Conservation (phyloP, 2,329 filamentous ascomycete genomes). For the Nemania diffusa region DNA sequence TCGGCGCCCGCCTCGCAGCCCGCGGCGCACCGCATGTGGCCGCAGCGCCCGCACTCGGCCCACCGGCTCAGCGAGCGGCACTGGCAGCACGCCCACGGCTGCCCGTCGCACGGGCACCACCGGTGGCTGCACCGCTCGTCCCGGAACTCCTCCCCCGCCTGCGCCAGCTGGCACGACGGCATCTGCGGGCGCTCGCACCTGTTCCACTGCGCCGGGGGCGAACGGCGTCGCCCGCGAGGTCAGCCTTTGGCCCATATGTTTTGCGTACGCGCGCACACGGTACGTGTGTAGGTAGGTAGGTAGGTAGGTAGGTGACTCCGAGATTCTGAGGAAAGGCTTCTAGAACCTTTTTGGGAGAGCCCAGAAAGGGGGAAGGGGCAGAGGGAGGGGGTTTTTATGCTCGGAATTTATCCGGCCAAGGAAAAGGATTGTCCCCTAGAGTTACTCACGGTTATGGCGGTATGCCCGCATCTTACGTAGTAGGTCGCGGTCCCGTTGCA, state of each 20-base stretch:
- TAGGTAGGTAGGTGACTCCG: too few species aligned
- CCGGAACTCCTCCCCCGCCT: background rate
- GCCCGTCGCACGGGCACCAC: background rate
- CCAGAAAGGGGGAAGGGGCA: too few species aligned
- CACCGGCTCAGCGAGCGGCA: background rate
- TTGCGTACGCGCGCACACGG: too few species aligned
- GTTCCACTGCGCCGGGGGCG: too few species aligned
- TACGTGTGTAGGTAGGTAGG: too few species aligned
- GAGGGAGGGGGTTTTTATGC: too few species aligned
- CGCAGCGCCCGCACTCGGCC: slow-evolving; percentile 1
- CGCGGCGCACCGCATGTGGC: background rate
- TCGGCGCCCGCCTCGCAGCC: background rate
- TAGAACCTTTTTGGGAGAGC: too few species aligned
- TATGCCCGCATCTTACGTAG: slow-evolving; percentile 18
- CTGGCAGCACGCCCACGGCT: background rate
- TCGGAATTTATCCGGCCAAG: too few species aligned
- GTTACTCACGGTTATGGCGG: background rate
- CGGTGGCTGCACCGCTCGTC: slow-evolving; percentile 2
- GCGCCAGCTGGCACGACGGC: background rate
- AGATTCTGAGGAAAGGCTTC: too few species aligned
- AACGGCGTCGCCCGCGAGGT: too few species aligned
- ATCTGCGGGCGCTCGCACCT: background rate
- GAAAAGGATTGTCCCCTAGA: too few species aligned
- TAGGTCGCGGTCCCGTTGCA: background rate
- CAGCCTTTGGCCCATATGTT: too few species aligned